A percentile compares a stretch with the other conserved stretches of the same genome.
Conservation (phyloP, 2,329 filamentous ascomycete genomes). For the Trichoderma citrinoviride region DNA sequence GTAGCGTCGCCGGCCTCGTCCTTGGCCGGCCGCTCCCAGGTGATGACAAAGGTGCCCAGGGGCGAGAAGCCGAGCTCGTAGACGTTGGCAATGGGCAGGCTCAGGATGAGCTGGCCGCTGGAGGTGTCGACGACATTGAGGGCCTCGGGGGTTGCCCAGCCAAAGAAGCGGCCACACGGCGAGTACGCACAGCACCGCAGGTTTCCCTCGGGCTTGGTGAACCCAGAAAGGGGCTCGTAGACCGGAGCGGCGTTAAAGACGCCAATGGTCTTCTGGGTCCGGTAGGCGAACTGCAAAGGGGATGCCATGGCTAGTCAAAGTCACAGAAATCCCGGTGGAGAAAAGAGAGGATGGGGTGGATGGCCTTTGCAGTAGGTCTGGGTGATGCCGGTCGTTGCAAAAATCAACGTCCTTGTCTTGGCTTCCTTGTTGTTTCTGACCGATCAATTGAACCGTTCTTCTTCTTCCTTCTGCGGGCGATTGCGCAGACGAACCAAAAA, state of each 20-base stretch:
- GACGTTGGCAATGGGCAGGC: constrained; percentile 75
- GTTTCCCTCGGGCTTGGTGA: constrained; percentile 85
- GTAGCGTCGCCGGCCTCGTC: constrained; percentile 89
- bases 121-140: constrained; percentile 84
- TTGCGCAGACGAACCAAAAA: constrained; percentile 7
- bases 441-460: constrained; percentile 18
- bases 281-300: constrained; percentile 93
- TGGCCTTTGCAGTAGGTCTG: constrained; percentile 18
- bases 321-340: constrained; percentile 55
- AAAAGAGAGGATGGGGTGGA: constrained; percentile 6
- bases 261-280: constrained; percentile 94
- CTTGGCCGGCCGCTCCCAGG: constrained; percentile 91
- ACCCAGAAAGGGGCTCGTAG: constrained; percentile 82
- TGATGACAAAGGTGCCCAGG: constrained; percentile 86
- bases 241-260: constrained; percentile 86
- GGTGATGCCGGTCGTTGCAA: constrained; percentile 15
- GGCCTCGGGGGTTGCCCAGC: constrained; percentile 85
- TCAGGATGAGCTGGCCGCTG: constrained; percentile 69
- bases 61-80: constrained; percentile 96
- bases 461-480: constrained; percentile 1
- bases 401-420: constrained; percentile 18
- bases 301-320: constrained; percentile 93
- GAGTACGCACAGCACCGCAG: constrained; percentile 94
- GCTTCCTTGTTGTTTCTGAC: not conserved
- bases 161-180: constrained; percentile 92